Evolutionary conservation across 345 rosid genomes (phyloP).

Genomic region (Raphanus raphanistrum): DNA sequence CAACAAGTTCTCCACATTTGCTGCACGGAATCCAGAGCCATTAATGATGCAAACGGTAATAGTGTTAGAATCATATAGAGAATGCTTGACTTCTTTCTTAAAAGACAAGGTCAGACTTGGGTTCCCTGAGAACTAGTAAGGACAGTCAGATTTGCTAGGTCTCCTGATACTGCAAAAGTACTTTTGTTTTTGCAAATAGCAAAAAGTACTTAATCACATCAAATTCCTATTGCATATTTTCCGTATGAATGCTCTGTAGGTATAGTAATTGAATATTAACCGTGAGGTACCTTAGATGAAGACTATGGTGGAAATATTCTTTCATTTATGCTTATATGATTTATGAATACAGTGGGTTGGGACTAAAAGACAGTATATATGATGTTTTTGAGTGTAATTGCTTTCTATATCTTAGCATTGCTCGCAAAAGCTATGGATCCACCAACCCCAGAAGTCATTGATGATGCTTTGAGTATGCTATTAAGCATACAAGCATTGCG

Average conservation of each 20-base stretch:
- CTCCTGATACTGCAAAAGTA: constrained; percentile 12
- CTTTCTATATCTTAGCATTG: constrained; percentile 52
- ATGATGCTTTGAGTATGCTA: constrained; percentile 73
- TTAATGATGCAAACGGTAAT: constrained; percentile 85
- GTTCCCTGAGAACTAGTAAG: constrained; percentile 15
- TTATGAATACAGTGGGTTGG: background rate
- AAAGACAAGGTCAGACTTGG: constrained; percentile 2
- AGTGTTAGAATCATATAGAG: background rate
- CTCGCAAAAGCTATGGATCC: constrained; percentile 90
- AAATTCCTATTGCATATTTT: constrained; percentile 1
- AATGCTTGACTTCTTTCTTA: constrained; percentile 1
- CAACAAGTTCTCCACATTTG: constrained; percentile 81
- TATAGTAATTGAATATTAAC: constrained; percentile 8
- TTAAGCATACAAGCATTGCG: constrained; percentile 56
- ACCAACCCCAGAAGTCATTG: constrained; percentile 69
- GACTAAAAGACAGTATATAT: background rate
- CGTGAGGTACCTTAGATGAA: constrained; percentile 17
- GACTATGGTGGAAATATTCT: background rate
- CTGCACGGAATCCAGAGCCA: constrained; percentile 79
- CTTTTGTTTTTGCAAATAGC: background rate
- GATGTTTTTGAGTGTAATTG: constrained; percentile 13
- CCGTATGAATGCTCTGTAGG: constrained; percentile 14
- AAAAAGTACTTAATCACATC: background rate
- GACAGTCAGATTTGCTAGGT: constrained; percentile 14
- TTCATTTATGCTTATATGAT: constrained; percentile 20